Conservation (phyloP, 169 alveolate genomes). For the Miamiensis avidus region DNA sequence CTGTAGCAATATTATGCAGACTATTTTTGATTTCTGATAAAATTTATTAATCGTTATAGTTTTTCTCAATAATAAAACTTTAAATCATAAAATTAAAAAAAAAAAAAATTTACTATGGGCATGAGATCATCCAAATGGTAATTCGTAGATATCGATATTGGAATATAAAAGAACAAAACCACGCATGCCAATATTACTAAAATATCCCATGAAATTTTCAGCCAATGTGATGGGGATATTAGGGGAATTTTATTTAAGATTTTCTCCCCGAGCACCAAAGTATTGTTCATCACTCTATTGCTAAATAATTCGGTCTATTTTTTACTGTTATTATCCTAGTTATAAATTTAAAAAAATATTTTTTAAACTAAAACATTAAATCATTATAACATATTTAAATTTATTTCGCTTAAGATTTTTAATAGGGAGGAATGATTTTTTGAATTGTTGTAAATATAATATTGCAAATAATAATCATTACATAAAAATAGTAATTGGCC, state of each 20-base stretch:
- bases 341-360: too few relatives aligned
- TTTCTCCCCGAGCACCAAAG: background rate
- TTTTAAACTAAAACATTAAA: too few relatives aligned
- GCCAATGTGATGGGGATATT: background rate
- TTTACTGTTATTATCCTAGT: too few relatives aligned
- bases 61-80: too few relatives aligned
- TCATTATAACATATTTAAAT: too few relatives aligned
- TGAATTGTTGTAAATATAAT: too few relatives aligned
- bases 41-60: background rate
- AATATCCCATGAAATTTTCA: conserved; percentile 11
- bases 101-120: background rate
- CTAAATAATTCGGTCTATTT: background rate
- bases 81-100: background rate
- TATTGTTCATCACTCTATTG: background rate
- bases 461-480: too few relatives aligned
- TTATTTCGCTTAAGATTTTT: too few relatives aligned
- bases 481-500: too few relatives aligned
- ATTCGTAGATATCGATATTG: background rate
- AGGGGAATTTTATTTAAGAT: background rate
- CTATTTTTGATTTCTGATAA: too few relatives aligned
- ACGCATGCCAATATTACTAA: background rate
- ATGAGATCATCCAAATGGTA: background rate
- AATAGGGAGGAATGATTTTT: too few relatives aligned
- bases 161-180: conserved; percentile 2
- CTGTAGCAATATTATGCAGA: background rate